These are phyloP conservation scores for Neurospora sp. DNA, from an alignment of 495 filamentous ascomycete species.

Conservation along the genomic window DNA sequence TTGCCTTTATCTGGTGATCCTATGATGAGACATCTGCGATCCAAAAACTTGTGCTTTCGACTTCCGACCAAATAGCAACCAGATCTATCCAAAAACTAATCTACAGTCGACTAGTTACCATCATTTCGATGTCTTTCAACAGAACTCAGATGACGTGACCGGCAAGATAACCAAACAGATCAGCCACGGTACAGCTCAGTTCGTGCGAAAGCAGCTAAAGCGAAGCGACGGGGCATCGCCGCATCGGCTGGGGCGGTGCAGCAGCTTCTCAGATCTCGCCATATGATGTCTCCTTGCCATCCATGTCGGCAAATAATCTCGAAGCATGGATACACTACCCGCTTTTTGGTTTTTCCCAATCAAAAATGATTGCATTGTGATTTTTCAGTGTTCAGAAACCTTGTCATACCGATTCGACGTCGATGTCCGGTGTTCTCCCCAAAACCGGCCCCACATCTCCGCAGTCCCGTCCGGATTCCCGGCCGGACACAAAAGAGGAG, in stretches of 20 bases:
- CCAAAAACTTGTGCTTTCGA: not conserved
- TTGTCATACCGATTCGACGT: not conserved
- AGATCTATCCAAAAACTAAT: too few relatives aligned
- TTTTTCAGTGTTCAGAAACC: too few relatives aligned
- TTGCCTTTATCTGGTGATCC: not conserved
- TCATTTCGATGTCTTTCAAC: not conserved
- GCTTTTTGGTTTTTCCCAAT: too few relatives aligned
- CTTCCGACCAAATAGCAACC: too few relatives aligned
- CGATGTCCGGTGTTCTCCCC: not conserved
- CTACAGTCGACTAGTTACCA: not conserved
- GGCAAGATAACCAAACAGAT: not conserved
- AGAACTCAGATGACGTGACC: not conserved
- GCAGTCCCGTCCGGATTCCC: not conserved
- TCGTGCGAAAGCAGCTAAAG: not conserved
- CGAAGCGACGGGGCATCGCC: not conserved
- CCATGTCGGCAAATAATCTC: not conserved
- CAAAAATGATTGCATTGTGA: too few relatives aligned
- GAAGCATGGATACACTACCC: not conserved
- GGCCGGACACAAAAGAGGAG: not conserved
- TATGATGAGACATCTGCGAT: not conserved
- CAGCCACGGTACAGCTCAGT: not conserved
- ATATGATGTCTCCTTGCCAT: not conserved
- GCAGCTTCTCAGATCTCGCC: not conserved
- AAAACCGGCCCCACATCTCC: not conserved
- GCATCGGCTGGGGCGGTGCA: not conserved